These are phyloP conservation scores for Clonostachys byssicola DNA, from an alignment of 2,329 filamentous ascomycete genomes.

Conservation along the genomic window DNA sequence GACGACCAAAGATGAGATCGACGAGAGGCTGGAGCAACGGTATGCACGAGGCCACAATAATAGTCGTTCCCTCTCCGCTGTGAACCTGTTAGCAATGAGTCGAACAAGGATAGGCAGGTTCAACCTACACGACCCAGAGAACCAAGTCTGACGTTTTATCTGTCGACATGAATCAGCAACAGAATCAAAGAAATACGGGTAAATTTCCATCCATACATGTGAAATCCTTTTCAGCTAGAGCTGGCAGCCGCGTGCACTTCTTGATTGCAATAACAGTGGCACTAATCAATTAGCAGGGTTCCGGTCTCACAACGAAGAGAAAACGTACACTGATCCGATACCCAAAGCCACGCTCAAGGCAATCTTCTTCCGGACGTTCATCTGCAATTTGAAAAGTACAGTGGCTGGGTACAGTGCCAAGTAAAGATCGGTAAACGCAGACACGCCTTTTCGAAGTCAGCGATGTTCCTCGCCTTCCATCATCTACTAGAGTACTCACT, in stretches of 20 bases:
- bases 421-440: slow-evolving; percentile 32
- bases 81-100: too few species aligned
- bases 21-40: too few species aligned
- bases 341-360: slow-evolving; percentile 28
- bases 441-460: slow-evolving; percentile 14
- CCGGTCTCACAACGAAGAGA: not conserved
- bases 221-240: slow-evolving; percentile 17
- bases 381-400: slow-evolving; percentile 26
- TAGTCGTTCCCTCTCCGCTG: too few species aligned
- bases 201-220: slow-evolving; percentile 7
- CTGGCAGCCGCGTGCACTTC: slow-evolving; percentile 19
- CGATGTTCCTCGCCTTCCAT: too few species aligned
- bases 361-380: slow-evolving; percentile 32
- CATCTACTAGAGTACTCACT: too few species aligned
- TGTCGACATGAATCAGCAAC: too few species aligned
- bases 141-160: too few species aligned
- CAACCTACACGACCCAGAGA: too few species aligned
- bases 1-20: too few species aligned
- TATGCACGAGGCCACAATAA: too few species aligned
- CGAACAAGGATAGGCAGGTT: too few species aligned
- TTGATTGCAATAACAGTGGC: slow-evolving; percentile 17
- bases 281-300: not conserved
- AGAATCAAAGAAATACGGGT: too few species aligned
- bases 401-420: slow-evolving; percentile 33
- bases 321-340: slow-evolving; percentile 27